Conservation (phyloP, 345 rosid species). For the Brassica napus region Da-Ae NC_063451.1:28517501-28518000, state of each 20-base stretch:
- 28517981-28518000: background rate
- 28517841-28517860: conserved; percentile 10
- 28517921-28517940: conserved; percentile 24
- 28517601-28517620: conserved; percentile 16
- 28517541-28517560: conserved; percentile 86
- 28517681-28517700: conserved; percentile 53
- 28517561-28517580: conserved; percentile 83
- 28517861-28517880: conserved; percentile 87
- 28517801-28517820: conserved; percentile 4
- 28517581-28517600: conserved; percentile 86
- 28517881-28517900: conserved; percentile 8
- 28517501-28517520: conserved; percentile 78
- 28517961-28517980: background rate
- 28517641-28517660: conserved; percentile 65
- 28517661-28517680: conserved; percentile 59
- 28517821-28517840: background rate
- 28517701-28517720: conserved; percentile 62
- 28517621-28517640: conserved; percentile 79
- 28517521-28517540: conserved; percentile 77
- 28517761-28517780: conserved; percentile 13
- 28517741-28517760: conserved; percentile 69
- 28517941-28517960: conserved; percentile 13
- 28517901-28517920: background rate
- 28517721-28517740: conserved; percentile 72
- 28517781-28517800: background rate